These are phyloP conservation scores for Schwanniomyces sp. DNA, from an alignment of 805 yeast species.

Conservation along the genomic window DNA sequence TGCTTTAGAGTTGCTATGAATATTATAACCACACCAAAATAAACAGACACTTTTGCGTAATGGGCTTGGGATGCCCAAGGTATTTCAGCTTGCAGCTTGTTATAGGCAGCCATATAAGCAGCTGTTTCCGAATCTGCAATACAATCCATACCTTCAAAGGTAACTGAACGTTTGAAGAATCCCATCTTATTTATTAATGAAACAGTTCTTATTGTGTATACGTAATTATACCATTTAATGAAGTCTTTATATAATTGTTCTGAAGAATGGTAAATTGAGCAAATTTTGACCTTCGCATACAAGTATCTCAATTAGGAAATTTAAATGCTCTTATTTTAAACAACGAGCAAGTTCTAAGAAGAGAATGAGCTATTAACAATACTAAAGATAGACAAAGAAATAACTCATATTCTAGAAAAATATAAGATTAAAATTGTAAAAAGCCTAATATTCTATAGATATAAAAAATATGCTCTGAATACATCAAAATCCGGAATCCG, in stretches of 20 bases:
- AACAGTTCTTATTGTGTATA: neutral
- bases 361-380: neutral
- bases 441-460: neutral
- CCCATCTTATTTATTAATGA: neutral
- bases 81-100: slow-evolving; percentile 28
- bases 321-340: neutral
- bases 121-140: slow-evolving; percentile 26
- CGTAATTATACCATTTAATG: neutral
- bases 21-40: slow-evolving; percentile 39
- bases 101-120: slow-evolving; percentile 16
- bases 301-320: neutral
- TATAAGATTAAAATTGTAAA: neutral
- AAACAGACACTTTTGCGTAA: slow-evolving; percentile 40
- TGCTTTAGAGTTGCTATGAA: slow-evolving; percentile 33
- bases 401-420: neutral
- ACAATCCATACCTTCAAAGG: slow-evolving; percentile 40
- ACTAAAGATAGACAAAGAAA: neutral
- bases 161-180: slow-evolving; percentile 12
- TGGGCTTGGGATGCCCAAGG: slow-evolving; percentile 24
- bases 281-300: neutral
- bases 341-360: neutral
- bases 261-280: neutral
- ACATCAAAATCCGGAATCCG: no score
- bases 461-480: neutral
- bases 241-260: neutral